A percentile compares a stretch with the other conserved stretches of the same genome.
phyloP scores from a whole-genome alignment of 352 stramenopile species.

The Pythium utonaiense region DNA sequence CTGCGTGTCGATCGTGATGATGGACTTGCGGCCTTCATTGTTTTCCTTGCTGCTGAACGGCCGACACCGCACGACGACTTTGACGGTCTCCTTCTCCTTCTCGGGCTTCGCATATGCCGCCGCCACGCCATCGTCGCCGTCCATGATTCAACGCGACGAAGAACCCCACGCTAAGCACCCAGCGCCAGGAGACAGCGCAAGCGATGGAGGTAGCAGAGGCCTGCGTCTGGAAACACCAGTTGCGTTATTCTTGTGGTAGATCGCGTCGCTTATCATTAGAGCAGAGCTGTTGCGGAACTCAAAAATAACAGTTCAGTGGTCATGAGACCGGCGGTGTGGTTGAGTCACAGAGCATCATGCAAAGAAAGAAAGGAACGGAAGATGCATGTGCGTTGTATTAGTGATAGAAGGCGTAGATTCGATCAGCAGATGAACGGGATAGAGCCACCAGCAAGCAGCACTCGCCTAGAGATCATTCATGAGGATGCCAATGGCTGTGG shows the following conservation, averaged over 20 bases:
- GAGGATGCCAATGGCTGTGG: too few species aligned
- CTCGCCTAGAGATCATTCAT: too few species aligned
- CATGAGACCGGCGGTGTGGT: too few species aligned
- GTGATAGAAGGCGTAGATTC: too few species aligned
- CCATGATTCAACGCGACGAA: background rate
- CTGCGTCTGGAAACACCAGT: background rate
- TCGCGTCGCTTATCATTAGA: slow-evolving; percentile 1
- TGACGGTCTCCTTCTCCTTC: slow-evolving; percentile 81
- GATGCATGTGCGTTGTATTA: too few species aligned
- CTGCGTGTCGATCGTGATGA: slow-evolving; percentile 73
- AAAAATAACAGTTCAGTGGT: background rate
- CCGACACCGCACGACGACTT: slow-evolving; percentile 86
- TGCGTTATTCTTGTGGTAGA: background rate
- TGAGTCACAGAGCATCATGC: too few species aligned
- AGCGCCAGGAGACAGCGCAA: background rate
- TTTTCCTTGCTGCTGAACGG: slow-evolving; percentile 85
- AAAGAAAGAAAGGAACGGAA: background rate
- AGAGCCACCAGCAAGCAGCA: too few species aligned
- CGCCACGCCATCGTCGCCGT: background rate
- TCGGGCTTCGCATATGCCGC: background rate
- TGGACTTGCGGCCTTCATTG: slow-evolving; percentile 75
- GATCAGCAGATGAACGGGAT: too few species aligned
- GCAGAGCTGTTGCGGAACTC: background rate
- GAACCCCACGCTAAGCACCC: background rate
- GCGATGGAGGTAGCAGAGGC: background rate